A percentile compares a stretch with the other conserved stretches of the same genome.
These are phyloP conservation scores for Pilobolus umbonatus DNA, from an alignment of 192 early-diverging fungal genomes.

Conservation along the genomic window DNA sequence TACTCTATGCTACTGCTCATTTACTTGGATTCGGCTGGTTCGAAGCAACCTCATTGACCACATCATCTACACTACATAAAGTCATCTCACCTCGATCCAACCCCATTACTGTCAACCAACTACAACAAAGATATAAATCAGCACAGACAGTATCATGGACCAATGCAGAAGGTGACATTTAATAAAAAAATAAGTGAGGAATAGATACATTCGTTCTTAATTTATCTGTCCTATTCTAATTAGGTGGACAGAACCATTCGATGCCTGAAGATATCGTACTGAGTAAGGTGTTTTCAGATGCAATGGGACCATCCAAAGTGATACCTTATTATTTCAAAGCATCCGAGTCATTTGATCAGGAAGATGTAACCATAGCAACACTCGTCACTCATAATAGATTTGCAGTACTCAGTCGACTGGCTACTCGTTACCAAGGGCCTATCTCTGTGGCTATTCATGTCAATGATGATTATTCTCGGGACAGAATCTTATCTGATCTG, in stretches of 20 bases:
- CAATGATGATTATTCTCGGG: slow-evolving; percentile 45
- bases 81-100: slow-evolving; percentile 9
- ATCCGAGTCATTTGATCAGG: slow-evolving; percentile 37
- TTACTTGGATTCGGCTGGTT: slow-evolving; percentile 23
- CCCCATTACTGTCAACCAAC: slow-evolving; percentile 3
- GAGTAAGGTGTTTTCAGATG: slow-evolving; percentile 52
- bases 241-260: slow-evolving; percentile 1
- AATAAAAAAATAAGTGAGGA: too few species aligned
- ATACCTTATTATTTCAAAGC: slow-evolving; percentile 58
- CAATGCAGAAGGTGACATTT: slow-evolving; percentile 27
- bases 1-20: slow-evolving; percentile 32
- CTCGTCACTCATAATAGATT: slow-evolving; percentile 55
- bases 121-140: slow-evolving; percentile 21
- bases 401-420: slow-evolving; percentile 44
- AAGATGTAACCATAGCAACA: slow-evolving; percentile 57
- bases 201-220: too few species aligned
- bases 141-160: slow-evolving; percentile 29
- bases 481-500: slow-evolving; percentile 42
- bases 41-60: not conserved
- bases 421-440: slow-evolving; percentile 48
- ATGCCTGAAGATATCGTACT: slow-evolving; percentile 49
- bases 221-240: too few species aligned
- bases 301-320: slow-evolving; percentile 57
- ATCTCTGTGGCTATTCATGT: slow-evolving; percentile 59
- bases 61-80: not conserved